phyloP scores from a whole-genome alignment of 2,329 filamentous ascomycete species.

The Helotiales sp. region DNA sequence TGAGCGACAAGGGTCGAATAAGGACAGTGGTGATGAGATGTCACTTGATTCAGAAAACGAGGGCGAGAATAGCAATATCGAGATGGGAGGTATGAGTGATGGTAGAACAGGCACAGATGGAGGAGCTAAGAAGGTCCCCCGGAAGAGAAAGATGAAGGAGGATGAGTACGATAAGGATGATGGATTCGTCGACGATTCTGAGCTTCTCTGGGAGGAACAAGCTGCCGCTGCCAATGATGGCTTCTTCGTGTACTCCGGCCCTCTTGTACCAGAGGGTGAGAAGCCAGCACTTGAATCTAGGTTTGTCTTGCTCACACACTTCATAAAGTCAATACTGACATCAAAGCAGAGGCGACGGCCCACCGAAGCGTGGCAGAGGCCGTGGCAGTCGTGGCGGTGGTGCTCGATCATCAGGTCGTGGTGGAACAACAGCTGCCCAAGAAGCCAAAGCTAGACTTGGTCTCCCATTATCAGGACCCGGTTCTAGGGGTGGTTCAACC shows the following conservation, averaged over 20 bases:
- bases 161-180: slow-evolving; percentile 84
- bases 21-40: slow-evolving; percentile 79
- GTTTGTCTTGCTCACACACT: slow-evolving; percentile 18
- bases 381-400: slow-evolving; percentile 56
- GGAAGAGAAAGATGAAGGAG: slow-evolving; percentile 77
- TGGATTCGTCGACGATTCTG: slow-evolving; percentile 89
- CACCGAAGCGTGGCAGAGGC: slow-evolving; percentile 62
- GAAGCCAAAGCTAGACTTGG: slow-evolving; percentile 45
- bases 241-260: slow-evolving; percentile 97
- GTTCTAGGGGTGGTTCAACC: slow-evolving; percentile 73
- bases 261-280: slow-evolving; percentile 82
- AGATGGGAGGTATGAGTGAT: slow-evolving; percentile 71
- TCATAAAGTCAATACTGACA: slow-evolving; percentile 37
- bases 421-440: slow-evolving; percentile 40
- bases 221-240: slow-evolving; percentile 92
- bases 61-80: slow-evolving; percentile 84
- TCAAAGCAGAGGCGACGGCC: slow-evolving; percentile 64
- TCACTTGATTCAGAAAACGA: slow-evolving; percentile 70
- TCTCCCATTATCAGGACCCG: slow-evolving; percentile 51
- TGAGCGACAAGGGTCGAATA: slow-evolving; percentile 70
- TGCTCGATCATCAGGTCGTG: slow-evolving; percentile 61
- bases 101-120: slow-evolving; percentile 60
- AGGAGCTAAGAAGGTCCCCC: slow-evolving; percentile 60
- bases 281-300: slow-evolving; percentile 62
- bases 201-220: slow-evolving; percentile 92